A percentile compares a stretch with the other conserved stretches of the same genome.
Evolutionary conservation across 73 alveolate genomes (phyloP).

Genomic region (Uronychia binucleata): DNA sequence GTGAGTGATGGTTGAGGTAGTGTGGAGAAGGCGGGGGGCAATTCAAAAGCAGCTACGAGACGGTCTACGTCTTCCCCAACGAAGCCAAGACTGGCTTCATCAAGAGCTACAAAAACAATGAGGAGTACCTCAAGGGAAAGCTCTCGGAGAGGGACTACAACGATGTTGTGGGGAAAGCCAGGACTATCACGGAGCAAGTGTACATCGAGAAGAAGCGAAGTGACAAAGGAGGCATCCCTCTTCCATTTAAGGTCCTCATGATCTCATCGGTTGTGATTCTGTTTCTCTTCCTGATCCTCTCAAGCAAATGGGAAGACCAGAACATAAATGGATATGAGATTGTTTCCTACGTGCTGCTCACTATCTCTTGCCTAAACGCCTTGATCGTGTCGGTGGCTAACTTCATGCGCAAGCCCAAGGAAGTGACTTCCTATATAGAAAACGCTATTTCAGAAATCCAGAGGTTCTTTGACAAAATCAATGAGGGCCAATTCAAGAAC

Average conservation of each 20-base stretch:
- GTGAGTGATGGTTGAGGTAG: too few species aligned
- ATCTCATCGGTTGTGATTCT: neutral
- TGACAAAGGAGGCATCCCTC: neutral
- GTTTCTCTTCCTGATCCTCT: neutral
- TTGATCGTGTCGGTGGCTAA: constrained; percentile 1
- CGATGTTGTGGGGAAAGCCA: neutral
- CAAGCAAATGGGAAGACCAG: neutral
- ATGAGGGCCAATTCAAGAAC: neutral
- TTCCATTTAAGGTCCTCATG: neutral
- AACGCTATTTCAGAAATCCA: neutral
- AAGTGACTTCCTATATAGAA: neutral
- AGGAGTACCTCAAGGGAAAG: neutral
- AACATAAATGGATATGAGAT: neutral
- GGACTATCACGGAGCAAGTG: neutral
- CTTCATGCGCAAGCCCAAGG: neutral
- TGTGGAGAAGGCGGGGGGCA: neutral
- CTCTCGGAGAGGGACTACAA: neutral
- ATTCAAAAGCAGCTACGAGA: neutral
- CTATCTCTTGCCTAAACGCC: neutral
- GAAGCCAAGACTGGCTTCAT: neutral
- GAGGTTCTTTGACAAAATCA: neutral
- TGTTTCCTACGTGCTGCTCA: neutral
- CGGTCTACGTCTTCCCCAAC: neutral
- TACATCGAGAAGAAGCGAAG: neutral
- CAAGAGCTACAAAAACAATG: neutral